phyloP scores from a whole-genome alignment of 2,329 filamentous ascomycete species.

The Colletotrichum lini region DNA sequence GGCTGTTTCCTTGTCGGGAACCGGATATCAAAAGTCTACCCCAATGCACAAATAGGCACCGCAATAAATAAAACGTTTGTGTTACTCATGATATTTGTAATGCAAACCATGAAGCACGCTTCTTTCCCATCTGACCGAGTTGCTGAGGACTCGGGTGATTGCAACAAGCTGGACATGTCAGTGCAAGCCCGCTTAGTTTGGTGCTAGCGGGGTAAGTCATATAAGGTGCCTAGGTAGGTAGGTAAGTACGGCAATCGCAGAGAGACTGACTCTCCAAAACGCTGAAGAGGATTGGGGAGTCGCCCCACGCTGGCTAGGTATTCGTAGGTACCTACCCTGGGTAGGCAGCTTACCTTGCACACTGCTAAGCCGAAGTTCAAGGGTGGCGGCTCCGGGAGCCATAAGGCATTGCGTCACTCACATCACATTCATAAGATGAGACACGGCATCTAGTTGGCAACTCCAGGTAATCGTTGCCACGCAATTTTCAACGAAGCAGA shows the following conservation, averaged over 20 bases:
- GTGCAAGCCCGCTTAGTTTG: too few species aligned
- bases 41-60: background rate
- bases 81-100: too few species aligned
- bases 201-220: too few species aligned
- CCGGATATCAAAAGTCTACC: background rate
- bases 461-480: conserved; percentile 1
- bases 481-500: background rate
- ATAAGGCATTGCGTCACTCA: conserved; percentile 32
- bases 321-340: background rate
- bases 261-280: background rate
- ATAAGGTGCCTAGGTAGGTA: too few species aligned
- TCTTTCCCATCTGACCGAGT: too few species aligned
- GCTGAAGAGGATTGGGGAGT: conserved; percentile 5
- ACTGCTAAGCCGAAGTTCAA: background rate
- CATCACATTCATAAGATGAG: background rate
- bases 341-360: conserved; percentile 11
- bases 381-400: conserved; percentile 6
- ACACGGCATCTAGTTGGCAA: background rate
- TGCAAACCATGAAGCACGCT: too few species aligned
- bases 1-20: background rate
- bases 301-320: background rate
- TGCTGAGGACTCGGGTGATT: too few species aligned
- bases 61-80: too few species aligned
- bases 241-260: background rate
- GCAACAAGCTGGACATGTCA: too few species aligned